These are phyloP conservation scores for Acer saccharum DNA, from an alignment of 345 rosid genomes.

Conservation along the genomic window DNA sequence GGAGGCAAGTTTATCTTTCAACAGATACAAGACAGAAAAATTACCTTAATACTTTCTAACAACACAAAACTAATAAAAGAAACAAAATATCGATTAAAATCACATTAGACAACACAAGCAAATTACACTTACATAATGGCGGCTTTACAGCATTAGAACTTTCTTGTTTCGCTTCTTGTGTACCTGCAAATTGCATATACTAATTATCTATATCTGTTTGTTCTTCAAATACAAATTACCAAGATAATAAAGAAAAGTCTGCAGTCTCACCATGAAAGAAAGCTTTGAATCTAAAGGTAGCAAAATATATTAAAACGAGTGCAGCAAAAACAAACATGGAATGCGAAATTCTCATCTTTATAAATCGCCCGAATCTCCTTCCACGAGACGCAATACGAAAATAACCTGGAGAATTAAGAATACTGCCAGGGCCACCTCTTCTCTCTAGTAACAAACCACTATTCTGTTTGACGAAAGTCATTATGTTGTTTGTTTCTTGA, in stretches of 20 bases:
- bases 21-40: too few relatives aligned
- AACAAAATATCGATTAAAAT: too few relatives aligned
- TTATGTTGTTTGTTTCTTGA: neutral
- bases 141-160: too few relatives aligned
- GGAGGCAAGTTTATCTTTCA: too few relatives aligned
- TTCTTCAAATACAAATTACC: neutral
- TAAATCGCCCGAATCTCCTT: conserved; percentile 53
- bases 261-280: conserved; percentile 58
- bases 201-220: neutral
- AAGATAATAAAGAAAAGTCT: neutral
- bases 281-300: conserved; percentile 50
- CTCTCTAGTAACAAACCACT: conserved; percentile 46
- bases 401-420: too few relatives aligned
- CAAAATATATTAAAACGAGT: conserved; percentile 47
- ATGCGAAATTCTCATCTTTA: conserved; percentile 44
- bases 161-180: conserved; percentile 13
- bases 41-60: too few relatives aligned
- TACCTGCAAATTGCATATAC: conserved; percentile 26
- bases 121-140: too few relatives aligned
- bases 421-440: conserved; percentile 33
- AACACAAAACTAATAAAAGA: too few relatives aligned
- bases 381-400: conserved; percentile 51
- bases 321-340: conserved; percentile 46
- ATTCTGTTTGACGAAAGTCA: conserved; percentile 24
- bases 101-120: too few relatives aligned